Percentiles rank a stretch among this genome's conserved stretches.
phyloP scores from a whole-genome alignment of 805 yeast genomes.

The Sugiyamaella qingdaonensis region DNA sequence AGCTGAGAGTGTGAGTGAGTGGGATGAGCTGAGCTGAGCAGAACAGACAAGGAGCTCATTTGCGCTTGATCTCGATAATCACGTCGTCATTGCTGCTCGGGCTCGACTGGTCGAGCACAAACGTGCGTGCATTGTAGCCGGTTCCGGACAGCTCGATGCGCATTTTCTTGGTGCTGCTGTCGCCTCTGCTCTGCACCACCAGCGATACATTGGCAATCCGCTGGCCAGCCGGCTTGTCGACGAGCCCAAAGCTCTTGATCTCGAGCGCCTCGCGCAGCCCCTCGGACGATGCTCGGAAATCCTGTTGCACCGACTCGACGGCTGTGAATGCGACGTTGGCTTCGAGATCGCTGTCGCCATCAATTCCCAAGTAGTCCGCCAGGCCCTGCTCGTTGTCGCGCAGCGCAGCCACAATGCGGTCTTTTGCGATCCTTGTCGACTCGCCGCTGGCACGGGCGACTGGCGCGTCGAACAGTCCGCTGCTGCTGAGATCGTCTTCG shows the following conservation, averaged over 20 bases:
- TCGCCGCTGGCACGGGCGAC: not conserved
- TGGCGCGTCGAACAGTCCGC: conserved; percentile 1
- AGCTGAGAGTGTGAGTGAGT: too few species aligned
- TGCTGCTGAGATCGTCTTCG: conserved; percentile 10
- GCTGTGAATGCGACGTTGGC: conserved; percentile 15
- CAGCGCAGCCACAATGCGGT: conserved; percentile 20
- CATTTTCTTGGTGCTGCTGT: conserved; percentile 17
- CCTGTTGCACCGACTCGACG: conserved; percentile 22
- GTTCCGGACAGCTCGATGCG: conserved; percentile 18
- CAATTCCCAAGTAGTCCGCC: conserved; percentile 13
- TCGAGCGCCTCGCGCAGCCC: conserved; percentile 22
- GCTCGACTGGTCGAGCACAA: conserved; percentile 14
- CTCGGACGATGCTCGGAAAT: conserved; percentile 20
- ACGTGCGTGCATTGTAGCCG: conserved; percentile 2
- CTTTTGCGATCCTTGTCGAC: conserved; percentile 15
- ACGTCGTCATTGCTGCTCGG: conserved; percentile 15
- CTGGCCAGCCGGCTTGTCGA: conserved; percentile 6
- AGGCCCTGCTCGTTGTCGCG: conserved; percentile 18
- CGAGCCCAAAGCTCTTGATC: conserved; percentile 20
- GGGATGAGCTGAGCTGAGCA: not conserved
- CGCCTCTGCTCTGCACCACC: conserved; percentile 10
- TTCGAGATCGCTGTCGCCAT: not conserved
- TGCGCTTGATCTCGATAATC: conserved; percentile 17
- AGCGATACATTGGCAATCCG: conserved; percentile 20
- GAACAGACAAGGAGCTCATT: not conserved